phyloP scores from a whole-genome alignment of 2,329 filamentous ascomycete species.

The Cladosporium sp. region DNA sequence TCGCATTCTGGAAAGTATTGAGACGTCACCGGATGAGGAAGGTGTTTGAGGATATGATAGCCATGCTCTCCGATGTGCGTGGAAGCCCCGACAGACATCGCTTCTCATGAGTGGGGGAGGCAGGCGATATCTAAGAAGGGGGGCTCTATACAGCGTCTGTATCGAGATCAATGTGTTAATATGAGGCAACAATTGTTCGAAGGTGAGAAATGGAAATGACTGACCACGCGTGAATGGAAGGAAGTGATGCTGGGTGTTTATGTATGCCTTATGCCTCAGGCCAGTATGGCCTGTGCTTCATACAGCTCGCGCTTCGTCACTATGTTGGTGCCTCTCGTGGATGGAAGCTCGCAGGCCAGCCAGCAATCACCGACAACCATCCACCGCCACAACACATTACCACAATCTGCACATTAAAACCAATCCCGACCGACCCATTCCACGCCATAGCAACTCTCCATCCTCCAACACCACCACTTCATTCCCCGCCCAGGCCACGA shows the following conservation, averaged over 20 bases:
- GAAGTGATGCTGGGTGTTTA: neutral
- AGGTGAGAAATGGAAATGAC: neutral
- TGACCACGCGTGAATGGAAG: neutral
- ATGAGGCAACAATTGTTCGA: neutral
- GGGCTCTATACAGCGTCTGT: neutral
- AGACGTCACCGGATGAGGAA: neutral
- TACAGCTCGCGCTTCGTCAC: constrained; percentile 5
- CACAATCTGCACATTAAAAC: neutral
- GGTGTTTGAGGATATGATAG: neutral
- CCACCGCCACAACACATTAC: neutral
- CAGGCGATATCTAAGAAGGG: neutral
- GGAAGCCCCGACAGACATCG: neutral
- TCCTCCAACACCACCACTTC: neutral
- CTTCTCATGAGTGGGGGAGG: neutral
- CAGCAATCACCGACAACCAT: constrained; percentile 10
- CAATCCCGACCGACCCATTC: neutral
- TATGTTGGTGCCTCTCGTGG: neutral
- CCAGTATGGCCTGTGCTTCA: neutral
- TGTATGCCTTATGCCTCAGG: neutral
- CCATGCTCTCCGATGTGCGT: neutral
- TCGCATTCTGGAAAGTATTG: neutral
- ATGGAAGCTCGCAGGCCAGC: neutral
- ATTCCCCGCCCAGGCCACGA: constrained; percentile 36
- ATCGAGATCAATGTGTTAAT: neutral
- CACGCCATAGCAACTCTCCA: neutral